Evolutionary conservation across 768 basidiomycete genomes (phyloP).

Genomic region (Rossbeevera mucosa): DNA sequence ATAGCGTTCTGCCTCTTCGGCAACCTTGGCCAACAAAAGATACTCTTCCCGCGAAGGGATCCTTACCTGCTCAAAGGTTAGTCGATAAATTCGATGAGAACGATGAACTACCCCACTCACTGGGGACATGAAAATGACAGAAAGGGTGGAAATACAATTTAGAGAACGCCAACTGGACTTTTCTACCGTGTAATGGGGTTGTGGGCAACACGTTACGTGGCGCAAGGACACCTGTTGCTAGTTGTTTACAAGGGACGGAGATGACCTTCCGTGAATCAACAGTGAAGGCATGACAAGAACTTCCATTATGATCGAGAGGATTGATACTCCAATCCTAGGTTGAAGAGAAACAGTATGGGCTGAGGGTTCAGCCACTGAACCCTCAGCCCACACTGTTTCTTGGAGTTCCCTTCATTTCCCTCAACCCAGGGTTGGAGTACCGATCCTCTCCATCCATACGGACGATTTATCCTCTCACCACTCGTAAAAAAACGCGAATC

Average conservation of each 20-base stretch:
- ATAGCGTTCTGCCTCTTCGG: constrained; percentile 86
- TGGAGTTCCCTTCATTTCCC: too few species aligned
- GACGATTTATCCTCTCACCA: constrained; percentile 12
- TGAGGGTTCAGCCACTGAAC: constrained; percentile 27
- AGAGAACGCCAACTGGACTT: constrained; percentile 10
- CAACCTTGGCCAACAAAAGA: constrained; percentile 70
- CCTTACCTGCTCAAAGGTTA: constrained; percentile 23
- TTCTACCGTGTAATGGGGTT: constrained; percentile 29
- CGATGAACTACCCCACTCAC: constrained; percentile 17
- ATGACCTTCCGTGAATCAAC: constrained; percentile 6
- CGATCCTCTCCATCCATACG: too few species aligned
- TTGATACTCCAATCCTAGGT: constrained; percentile 25
- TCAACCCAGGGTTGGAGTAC: too few species aligned
- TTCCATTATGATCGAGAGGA: constrained; percentile 4
- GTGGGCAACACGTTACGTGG: constrained; percentile 26
- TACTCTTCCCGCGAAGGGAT: constrained; percentile 37
- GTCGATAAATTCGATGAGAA: constrained; percentile 1
- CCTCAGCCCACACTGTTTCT: too few species aligned
- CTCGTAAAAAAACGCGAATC: constrained; percentile 1
- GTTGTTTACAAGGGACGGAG: constrained; percentile 13
- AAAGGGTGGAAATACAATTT: constrained; percentile 7
- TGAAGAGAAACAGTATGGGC: constrained; percentile 26
- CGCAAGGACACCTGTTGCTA: constrained; percentile 8
- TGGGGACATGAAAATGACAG: constrained; percentile 24
- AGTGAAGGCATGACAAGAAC: constrained; percentile 1